These are phyloP conservation scores for Leishmania mexicana DNA, from an alignment of 208 protist genomes.

Conservation along the genomic window DNA sequence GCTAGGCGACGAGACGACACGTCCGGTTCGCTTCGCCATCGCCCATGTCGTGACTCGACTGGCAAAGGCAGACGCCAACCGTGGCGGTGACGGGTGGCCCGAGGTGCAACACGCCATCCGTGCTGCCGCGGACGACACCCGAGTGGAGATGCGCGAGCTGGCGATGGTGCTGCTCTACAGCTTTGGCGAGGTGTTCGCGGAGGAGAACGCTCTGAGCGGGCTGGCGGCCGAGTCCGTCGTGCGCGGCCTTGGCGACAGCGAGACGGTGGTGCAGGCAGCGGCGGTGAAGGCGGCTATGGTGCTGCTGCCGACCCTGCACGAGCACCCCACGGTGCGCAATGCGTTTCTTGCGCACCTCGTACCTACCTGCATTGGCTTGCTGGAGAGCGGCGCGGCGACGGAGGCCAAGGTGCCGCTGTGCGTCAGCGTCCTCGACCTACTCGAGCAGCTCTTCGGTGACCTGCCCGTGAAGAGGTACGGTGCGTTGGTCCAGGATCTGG, in stretches of 20 bases:
- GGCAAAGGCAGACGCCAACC: constrained; percentile 61
- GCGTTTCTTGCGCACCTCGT: constrained; percentile 51
- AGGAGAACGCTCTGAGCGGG: constrained; percentile 30
- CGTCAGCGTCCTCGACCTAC: constrained; percentile 66
- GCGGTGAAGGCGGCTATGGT: constrained; percentile 67
- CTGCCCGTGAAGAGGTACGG: constrained; percentile 60
- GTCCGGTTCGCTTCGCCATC: constrained; percentile 73
- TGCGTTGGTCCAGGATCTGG: constrained; percentile 36
- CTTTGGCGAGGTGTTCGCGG: constrained; percentile 67
- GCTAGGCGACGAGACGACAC: constrained; percentile 62
- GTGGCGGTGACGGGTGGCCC: constrained; percentile 51
- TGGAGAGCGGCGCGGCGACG: constrained; percentile 32
- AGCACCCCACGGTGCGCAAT: constrained; percentile 31
- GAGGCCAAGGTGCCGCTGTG: constrained; percentile 49
- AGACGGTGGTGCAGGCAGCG: constrained; percentile 53
- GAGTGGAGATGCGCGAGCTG: constrained; percentile 80
- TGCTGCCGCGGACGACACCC: constrained; percentile 39
- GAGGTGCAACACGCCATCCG: constrained; percentile 70
- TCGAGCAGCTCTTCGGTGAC: constrained; percentile 58
- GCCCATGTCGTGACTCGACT: constrained; percentile 80
- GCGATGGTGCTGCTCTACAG: constrained; percentile 86
- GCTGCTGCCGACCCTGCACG: constrained; percentile 53
- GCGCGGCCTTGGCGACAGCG: constrained; percentile 61
- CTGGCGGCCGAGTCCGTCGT: constrained; percentile 63
- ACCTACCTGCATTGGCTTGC: constrained; percentile 40